Conservation (phyloP, 305 asterid genomes). For the Solanum hybrid region DNA sequence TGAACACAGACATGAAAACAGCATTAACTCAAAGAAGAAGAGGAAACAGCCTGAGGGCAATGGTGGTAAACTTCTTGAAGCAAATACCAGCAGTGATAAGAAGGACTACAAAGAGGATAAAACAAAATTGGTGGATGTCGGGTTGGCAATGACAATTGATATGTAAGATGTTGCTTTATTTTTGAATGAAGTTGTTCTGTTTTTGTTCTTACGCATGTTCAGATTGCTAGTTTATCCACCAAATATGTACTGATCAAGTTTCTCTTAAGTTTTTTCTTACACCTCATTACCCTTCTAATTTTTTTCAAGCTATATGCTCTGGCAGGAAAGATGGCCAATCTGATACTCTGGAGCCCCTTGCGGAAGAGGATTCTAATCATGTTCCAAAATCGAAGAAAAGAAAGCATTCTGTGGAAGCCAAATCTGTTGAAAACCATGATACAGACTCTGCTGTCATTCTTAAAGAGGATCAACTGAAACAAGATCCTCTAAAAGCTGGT, state of each 20-base stretch:
- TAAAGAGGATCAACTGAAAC: slow-evolving; percentile 21
- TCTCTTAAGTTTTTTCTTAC: neutral
- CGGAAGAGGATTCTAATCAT: slow-evolving; percentile 20
- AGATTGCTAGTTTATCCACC: neutral
- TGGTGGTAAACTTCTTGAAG: slow-evolving; percentile 21
- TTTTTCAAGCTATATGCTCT: neutral
- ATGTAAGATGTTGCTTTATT: slow-evolving; percentile 26
- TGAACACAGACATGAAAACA: slow-evolving; percentile 12
- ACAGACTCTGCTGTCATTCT: slow-evolving; percentile 8
- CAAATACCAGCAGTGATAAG: slow-evolving; percentile 15
- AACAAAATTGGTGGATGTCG: slow-evolving; percentile 22
- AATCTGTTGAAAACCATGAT: slow-evolving; percentile 13
- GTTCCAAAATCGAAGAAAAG: slow-evolving; percentile 41
- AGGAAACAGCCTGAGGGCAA: slow-evolving; percentile 32
- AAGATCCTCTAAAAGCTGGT: slow-evolving; percentile 21
- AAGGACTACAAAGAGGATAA: slow-evolving; percentile 19
- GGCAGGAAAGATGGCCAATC: slow-evolving; percentile 4
- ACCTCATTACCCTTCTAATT: slow-evolving; percentile 1
- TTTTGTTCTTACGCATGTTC: slow-evolving; percentile 9
- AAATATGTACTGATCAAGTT: neutral
- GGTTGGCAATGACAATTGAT: slow-evolving; percentile 8
- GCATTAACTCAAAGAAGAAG: slow-evolving; percentile 35
- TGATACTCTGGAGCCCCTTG: slow-evolving; percentile 9
- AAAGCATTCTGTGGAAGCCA: slow-evolving; percentile 27
- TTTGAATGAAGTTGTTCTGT: neutral